Evolutionary conservation across 148 eudicot species (phyloP).

Genomic region (Vaccinium darrowii): DNA sequence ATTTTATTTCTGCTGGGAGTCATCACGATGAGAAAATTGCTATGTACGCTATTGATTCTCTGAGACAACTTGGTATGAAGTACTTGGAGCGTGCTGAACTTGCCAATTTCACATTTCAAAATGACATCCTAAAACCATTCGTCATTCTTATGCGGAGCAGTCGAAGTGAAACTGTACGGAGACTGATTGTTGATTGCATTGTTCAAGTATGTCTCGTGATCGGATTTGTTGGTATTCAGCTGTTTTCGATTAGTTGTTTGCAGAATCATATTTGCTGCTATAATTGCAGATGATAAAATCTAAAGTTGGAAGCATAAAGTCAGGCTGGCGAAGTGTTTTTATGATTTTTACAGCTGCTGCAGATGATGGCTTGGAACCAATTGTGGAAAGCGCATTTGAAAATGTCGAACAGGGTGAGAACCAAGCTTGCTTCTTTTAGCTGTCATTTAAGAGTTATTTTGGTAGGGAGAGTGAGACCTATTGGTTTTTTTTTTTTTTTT

Average conservation of each 20-base stretch:
- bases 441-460: not conserved
- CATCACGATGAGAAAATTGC: constrained; percentile 98
- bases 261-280: constrained; percentile 1
- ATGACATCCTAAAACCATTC: constrained; percentile 95
- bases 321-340: constrained; percentile 98
- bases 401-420: constrained; percentile 93
- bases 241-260: constrained; percentile 8
- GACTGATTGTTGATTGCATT: constrained; percentile 97
- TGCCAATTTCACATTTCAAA: constrained; percentile 92
- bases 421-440: constrained; percentile 11
- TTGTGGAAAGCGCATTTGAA: constrained; percentile 98
- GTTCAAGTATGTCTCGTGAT: constrained; percentile 67
- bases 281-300: constrained; percentile 88
- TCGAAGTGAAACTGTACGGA: constrained; percentile 77
- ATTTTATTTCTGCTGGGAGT: constrained; percentile 97
- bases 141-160: constrained; percentile 93
- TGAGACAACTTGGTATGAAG: constrained; percentile 96
- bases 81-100: constrained; percentile 94
- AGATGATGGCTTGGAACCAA: constrained; percentile 90
- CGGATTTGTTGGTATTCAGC: not conserved
- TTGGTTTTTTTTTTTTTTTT: too few species aligned
- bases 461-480: constrained; percentile 2
- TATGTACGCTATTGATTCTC: constrained; percentile 97
- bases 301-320: constrained; percentile 96
- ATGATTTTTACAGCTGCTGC: constrained; percentile 99